These are phyloP conservation scores for Amanita jacksonii DNA, from an alignment of 768 basidiomycete genomes.

Conservation along the genomic window DNA sequence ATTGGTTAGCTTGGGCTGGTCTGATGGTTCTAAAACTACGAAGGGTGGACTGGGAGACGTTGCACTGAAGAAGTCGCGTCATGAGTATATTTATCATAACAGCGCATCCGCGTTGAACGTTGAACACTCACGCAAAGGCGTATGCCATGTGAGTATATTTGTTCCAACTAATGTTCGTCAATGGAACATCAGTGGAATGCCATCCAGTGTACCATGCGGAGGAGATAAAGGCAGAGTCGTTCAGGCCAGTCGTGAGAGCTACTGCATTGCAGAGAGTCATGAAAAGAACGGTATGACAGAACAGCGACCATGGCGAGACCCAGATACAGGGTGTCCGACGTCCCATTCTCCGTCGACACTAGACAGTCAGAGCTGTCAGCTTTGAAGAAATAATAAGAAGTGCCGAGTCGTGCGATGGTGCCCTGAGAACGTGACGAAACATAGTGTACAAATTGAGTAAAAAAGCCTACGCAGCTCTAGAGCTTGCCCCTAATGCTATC, in stretches of 20 bases:
- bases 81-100: conserved; percentile 5
- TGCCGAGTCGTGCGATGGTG: too few relatives aligned
- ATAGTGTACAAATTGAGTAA: too few relatives aligned
- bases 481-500: conserved; percentile 39
- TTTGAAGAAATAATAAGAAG: too few relatives aligned
- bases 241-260: neutral
- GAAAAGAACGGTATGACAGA: neutral
- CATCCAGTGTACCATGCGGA: conserved; percentile 42
- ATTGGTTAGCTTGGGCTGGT: conserved; percentile 37
- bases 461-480: too few relatives aligned
- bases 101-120: too few relatives aligned
- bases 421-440: too few relatives aligned
- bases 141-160: conserved; percentile 49
- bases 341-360: neutral
- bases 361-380: neutral
- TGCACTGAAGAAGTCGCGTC: conserved; percentile 27
- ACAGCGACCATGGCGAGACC: neutral
- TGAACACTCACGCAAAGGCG: conserved; percentile 45
- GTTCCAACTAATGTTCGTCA: conserved; percentile 35
- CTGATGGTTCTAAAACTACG: conserved; percentile 22
- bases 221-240: conserved; percentile 16
- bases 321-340: neutral
- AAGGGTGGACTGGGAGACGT: conserved; percentile 24
- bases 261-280: neutral
- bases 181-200: conserved; percentile 32